Base-by-base conservation (phyloP, 257 asterid genomes). In the Capsicum baccatum region DNA sequence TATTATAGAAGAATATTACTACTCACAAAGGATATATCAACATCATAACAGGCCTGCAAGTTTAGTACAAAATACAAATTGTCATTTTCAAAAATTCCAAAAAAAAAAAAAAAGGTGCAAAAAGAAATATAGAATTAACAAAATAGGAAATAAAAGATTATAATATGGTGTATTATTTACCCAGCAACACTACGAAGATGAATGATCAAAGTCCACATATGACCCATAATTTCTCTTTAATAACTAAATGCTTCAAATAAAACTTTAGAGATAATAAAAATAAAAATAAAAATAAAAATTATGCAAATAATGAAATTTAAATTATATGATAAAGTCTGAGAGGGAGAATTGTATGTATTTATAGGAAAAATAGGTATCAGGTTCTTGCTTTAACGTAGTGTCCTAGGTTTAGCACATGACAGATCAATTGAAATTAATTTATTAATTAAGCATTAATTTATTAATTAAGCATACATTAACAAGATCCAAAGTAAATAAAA, bases 11-110 rank as follows among this genome's bases (percentile, higher is more conserved):
- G 19, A 21, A 58, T 59, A 37, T 48, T 54, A 50, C 42, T 19
- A 69, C 91, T 85, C 83, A 90, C 92, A 90, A 42, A 33, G 92
- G 92, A 63, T 88, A 90, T 9, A 90, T 88, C 82, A 90, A 55
- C 91, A 86, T 90, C 62, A 83, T 39, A 33, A 74, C 47, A 0
- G 92, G 92, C 87, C 92, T 90, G 89, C 88, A 79, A 16, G 57
- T 85, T 39, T 35, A 69, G n/a, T 37, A 9, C 10, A n/a, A n/a
- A 69, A 54, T 54, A 52, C 8, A 52, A 76, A 21, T 69, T 76
- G 26, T 76, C 64, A 76, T 76, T 76, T 52, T 14, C 48, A 59
- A 4, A 73, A 70, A 62, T 39, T 54, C 16, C 26, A 3, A 17
- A 9, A 3, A 14, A 37, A 52, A 15, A 33, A 8, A 83, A 58